A percentile compares a stretch with the other conserved stretches of the same genome.
Conservation (phyloP, 1,139 yeast species). For the Meyerozyma elateridarum region DNA sequence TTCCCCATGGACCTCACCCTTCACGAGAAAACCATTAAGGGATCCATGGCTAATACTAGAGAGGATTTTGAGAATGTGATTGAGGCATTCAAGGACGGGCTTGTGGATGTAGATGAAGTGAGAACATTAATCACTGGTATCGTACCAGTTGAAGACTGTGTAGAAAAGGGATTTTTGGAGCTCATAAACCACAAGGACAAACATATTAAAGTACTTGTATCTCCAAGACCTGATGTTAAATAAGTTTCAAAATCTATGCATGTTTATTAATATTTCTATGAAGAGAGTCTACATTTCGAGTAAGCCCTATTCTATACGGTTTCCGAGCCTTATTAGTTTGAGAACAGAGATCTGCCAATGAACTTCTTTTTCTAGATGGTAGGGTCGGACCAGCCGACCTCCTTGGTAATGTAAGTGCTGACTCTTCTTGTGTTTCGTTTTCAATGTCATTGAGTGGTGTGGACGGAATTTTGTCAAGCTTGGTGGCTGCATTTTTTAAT, state of each 20-base stretch:
- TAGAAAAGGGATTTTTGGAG: conserved; percentile 40
- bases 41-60: conserved; percentile 46
- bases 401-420: too few relatives aligned
- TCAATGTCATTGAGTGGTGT: too few relatives aligned
- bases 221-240: conserved; percentile 20
- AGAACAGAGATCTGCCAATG: conserved; percentile 2
- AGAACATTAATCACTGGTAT: conserved; percentile 38
- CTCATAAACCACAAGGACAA: conserved; percentile 38
- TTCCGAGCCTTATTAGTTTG: neutral
- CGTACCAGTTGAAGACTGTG: conserved; percentile 36
- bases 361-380: neutral
- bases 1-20: conserved; percentile 44
- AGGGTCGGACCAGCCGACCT: too few relatives aligned
- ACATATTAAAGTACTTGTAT: conserved; percentile 42
- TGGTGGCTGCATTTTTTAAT: too few relatives aligned
- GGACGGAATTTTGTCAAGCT: too few relatives aligned
- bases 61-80: conserved; percentile 46
- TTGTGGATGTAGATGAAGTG: conserved; percentile 33
- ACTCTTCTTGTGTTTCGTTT: too few relatives aligned
- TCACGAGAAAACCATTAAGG: conserved; percentile 40
- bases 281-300: conserved; percentile 3
- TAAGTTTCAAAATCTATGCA: too few relatives aligned
- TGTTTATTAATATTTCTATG: conserved; percentile 1
- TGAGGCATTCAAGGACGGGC: conserved; percentile 37
- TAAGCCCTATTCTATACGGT: conserved; percentile 1